These are phyloP conservation scores for Phialophora verrucosa DNA, from an alignment of 2,329 filamentous ascomycete species.

Conservation along the genomic window DNA sequence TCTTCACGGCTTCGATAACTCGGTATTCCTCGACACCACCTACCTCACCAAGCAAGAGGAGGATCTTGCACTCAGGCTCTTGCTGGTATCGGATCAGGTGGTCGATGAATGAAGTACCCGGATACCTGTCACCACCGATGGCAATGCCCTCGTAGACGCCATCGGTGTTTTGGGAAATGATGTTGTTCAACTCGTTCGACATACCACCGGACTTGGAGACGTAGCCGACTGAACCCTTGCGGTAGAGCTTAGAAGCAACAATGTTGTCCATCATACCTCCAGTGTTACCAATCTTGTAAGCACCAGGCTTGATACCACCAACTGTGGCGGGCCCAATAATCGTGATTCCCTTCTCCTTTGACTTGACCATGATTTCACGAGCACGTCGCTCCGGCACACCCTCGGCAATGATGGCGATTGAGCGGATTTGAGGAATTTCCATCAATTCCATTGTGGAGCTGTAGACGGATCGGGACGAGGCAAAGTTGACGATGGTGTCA, in stretches of 20 bases:
- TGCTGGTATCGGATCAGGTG: conserved; percentile 95
- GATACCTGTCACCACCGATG: conserved; percentile 98
- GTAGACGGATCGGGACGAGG: conserved; percentile 98
- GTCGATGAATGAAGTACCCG: conserved; percentile 98
- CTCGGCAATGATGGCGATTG: conserved; percentile 98
- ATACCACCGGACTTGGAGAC: conserved; percentile 99
- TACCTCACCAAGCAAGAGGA: conserved; percentile 94
- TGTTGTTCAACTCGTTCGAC: conserved; percentile 99
- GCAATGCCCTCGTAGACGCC: conserved; percentile 99
- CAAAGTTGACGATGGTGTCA: conserved; percentile 98
- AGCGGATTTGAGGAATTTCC: conserved; percentile 95
- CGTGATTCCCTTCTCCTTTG: conserved; percentile 97
- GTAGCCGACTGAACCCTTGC: conserved; percentile 97
- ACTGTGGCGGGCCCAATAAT: conserved; percentile 99
- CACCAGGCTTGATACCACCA: conserved; percentile 98
- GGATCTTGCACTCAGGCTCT: conserved; percentile 97
- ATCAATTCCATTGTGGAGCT: conserved; percentile 98
- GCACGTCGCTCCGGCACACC: conserved; percentile 98
- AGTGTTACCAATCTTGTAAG: conserved; percentile 99
- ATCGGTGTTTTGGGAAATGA: conserved; percentile 92
- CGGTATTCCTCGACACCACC: conserved; percentile 99
- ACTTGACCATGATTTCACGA: conserved; percentile 95
- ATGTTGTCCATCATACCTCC: conserved; percentile 99
- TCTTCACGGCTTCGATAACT: conserved; percentile 97
- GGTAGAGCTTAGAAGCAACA: conserved; percentile 99